Evolutionary conservation across 2,329 filamentous ascomycete species (phyloP).

Genomic region (Xylariaceae sp.): DNA sequence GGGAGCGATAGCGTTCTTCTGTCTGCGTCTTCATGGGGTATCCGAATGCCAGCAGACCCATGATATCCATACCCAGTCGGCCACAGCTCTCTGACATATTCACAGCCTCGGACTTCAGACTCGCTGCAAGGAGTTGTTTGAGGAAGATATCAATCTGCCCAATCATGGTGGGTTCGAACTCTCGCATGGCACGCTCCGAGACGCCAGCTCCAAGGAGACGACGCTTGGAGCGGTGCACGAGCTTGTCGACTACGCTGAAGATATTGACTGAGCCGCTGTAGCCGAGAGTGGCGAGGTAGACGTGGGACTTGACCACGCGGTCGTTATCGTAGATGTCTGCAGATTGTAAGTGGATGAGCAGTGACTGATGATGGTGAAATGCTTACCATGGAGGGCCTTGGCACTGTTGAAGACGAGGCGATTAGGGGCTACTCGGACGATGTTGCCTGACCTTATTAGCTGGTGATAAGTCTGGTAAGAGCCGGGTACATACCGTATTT

Average conservation of each 20-base stretch:
- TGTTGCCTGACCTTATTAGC: conserved; percentile 4
- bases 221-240: conserved; percentile 14
- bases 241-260: conserved; percentile 17
- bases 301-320: conserved; percentile 17
- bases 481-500: conserved; percentile 17
- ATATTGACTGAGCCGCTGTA: conserved; percentile 15
- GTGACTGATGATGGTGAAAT: background rate
- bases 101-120: conserved; percentile 8
- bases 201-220: conserved; percentile 17
- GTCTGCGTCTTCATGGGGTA: conserved; percentile 19
- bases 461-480: background rate
- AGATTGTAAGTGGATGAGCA: conserved; percentile 1
- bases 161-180: conserved; percentile 20
- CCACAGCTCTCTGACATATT: conserved; percentile 18
- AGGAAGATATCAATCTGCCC: conserved; percentile 20
- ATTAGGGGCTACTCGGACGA: conserved; percentile 17
- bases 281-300: conserved; percentile 18
- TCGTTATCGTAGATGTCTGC: conserved; percentile 24
- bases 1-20: conserved; percentile 13
- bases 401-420: conserved; percentile 18
- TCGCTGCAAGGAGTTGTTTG: conserved; percentile 10
- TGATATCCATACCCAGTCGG: conserved; percentile 19
- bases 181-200: conserved; percentile 19
- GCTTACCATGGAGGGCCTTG: conserved; percentile 17
- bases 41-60: conserved; percentile 22